Conservation (phyloP, 2,329 filamentous ascomycete genomes). For the Xylaria sp. region DNA sequence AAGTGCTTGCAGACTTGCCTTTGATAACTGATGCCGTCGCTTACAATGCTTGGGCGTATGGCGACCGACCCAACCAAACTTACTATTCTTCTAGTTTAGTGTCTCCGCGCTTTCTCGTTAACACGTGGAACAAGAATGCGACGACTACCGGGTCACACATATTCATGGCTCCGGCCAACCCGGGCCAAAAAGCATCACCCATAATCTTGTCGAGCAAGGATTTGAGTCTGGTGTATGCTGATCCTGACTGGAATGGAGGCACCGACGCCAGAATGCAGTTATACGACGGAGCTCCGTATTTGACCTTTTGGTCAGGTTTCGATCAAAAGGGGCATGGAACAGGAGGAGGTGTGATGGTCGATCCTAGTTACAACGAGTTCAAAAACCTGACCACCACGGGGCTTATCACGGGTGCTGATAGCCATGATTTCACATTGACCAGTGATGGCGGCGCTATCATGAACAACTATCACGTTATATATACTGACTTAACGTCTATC, state of each 20-base stretch:
- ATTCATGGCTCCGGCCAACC: conserved; percentile 36
- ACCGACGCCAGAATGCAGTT: conserved; percentile 45
- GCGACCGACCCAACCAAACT: conserved; percentile 41
- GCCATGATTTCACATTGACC: conserved; percentile 58
- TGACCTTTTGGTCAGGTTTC: conserved; percentile 53
- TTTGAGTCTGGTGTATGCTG: conserved; percentile 44
- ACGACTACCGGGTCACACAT: conserved; percentile 38
- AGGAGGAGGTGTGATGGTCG: conserved; percentile 47
- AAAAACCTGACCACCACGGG: conserved; percentile 53
- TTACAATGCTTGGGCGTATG: conserved; percentile 39
- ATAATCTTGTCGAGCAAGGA: conserved; percentile 44
- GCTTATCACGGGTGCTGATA: conserved; percentile 51
- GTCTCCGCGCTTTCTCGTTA: conserved; percentile 40
- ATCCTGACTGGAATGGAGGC: conserved; percentile 38
- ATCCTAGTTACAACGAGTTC: conserved; percentile 52
- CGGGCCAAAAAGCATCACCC: conserved; percentile 31
- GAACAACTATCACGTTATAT: conserved; percentile 53
- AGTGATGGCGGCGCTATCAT: conserved; percentile 54
- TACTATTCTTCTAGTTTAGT: conserved; percentile 38
- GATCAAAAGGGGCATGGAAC: conserved; percentile 43
- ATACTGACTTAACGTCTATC: conserved; percentile 47
- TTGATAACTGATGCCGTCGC: conserved; percentile 35
- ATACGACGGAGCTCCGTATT: conserved; percentile 48
- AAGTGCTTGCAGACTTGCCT: conserved; percentile 35
- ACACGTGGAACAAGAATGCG: conserved; percentile 39